Conservation (phyloP, 805 yeast species). For the Kodamaea kakaduensis region DNA sequence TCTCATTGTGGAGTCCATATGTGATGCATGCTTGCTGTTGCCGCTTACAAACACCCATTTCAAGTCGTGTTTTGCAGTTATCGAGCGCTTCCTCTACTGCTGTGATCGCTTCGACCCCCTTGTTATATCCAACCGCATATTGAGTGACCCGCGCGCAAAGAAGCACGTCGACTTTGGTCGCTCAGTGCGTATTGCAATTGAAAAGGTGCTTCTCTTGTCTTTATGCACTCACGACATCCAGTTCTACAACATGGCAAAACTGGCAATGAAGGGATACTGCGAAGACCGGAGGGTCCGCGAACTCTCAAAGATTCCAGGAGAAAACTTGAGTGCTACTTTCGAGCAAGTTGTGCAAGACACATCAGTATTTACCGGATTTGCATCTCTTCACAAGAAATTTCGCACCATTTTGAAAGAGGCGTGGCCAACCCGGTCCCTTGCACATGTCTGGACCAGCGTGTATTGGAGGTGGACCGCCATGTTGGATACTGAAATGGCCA, state of each 20-base stretch:
- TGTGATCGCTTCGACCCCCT: slow-evolving; percentile 18
- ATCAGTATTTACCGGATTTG: slow-evolving; percentile 60
- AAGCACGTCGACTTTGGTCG: slow-evolving; percentile 16
- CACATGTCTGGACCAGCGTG: slow-evolving; percentile 41
- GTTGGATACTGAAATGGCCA: slow-evolving; percentile 27
- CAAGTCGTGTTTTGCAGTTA: slow-evolving; percentile 32
- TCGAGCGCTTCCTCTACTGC: slow-evolving; percentile 30
- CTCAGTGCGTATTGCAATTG: slow-evolving; percentile 27
- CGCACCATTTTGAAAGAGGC: slow-evolving; percentile 35
- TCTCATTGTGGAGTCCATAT: slow-evolving; percentile 28
- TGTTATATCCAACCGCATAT: slow-evolving; percentile 6
- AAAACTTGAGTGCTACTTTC: slow-evolving; percentile 18
- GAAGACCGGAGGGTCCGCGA: slow-evolving; percentile 5
- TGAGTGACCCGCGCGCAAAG: slow-evolving; percentile 9
- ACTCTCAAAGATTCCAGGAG: slow-evolving; percentile 1
- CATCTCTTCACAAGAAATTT: slow-evolving; percentile 68
- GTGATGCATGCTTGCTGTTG: slow-evolving; percentile 33
- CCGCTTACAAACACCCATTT: slow-evolving; percentile 34
- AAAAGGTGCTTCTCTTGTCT: slow-evolving; percentile 34
- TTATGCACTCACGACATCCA: slow-evolving; percentile 43
- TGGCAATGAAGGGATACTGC: slow-evolving; percentile 26
- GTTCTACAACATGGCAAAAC: slow-evolving; percentile 37
- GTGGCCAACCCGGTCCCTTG: slow-evolving; percentile 37
- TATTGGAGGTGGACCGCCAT: slow-evolving; percentile 46
- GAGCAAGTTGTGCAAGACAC: slow-evolving; percentile 46